Percentiles rank a stretch among this genome's conserved stretches.
Conservation (phyloP, 2,329 filamentous ascomycete genomes). For the Biscogniauxia mediterranea region DNA sequence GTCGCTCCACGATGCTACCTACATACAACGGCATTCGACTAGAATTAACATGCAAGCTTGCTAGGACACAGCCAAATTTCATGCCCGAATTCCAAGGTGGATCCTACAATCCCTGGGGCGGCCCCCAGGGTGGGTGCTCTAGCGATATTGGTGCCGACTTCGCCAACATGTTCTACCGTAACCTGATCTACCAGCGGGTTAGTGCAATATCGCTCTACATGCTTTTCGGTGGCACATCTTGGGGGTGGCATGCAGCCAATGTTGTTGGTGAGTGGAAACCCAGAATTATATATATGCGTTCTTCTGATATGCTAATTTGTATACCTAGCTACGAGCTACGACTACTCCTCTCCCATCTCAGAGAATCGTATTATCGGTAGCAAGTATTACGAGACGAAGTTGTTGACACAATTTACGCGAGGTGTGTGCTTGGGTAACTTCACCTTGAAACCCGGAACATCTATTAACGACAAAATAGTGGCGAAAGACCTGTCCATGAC, state of each 20-base stretch:
- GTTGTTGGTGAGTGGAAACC: constrained; percentile 38
- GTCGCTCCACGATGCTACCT: constrained; percentile 4
- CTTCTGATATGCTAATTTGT: neutral
- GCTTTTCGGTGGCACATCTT: constrained; percentile 64
- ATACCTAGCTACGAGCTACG: constrained; percentile 56
- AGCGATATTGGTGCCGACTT: constrained; percentile 56
- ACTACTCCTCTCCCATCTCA: constrained; percentile 61
- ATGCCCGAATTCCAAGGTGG: constrained; percentile 61
- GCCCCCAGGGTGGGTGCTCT: constrained; percentile 54
- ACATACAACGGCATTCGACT: neutral
- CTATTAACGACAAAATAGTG: constrained; percentile 26
- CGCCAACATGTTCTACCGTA: constrained; percentile 62
- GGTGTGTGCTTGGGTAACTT: constrained; percentile 1
- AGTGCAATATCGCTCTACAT: constrained; percentile 63
- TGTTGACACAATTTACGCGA: constrained; percentile 58
- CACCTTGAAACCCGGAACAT: too few relatives aligned
- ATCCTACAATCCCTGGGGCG: constrained; percentile 61
- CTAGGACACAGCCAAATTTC: constrained; percentile 47
- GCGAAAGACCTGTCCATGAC: constrained; percentile 57
- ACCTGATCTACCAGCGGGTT: constrained; percentile 58
- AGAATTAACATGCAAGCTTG: neutral
- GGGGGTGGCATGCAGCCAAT: constrained; percentile 57
- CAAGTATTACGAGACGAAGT: constrained; percentile 64
- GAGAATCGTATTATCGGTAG: constrained; percentile 56
- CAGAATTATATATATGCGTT: neutral